A percentile compares a stretch with the other conserved stretches of the same genome.
Evolutionary conservation across 352 stramenopile genomes (phyloP).

Genomic region (Phytophthora pluvialis): DNA sequence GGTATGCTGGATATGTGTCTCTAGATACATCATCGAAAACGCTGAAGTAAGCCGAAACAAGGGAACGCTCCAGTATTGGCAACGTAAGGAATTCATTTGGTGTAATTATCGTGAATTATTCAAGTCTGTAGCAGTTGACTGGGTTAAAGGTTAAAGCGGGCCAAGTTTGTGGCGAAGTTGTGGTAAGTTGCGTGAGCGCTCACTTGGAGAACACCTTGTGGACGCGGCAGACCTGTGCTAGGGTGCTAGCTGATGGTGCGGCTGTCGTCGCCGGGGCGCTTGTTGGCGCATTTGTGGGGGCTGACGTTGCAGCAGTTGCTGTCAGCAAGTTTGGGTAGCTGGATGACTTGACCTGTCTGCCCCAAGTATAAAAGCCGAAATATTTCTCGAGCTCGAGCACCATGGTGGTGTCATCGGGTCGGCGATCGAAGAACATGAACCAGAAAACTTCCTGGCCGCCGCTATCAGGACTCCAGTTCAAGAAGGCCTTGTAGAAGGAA

Average conservation of each 20-base stretch:
- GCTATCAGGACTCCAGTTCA: conserved; percentile 59
- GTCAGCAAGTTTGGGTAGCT: conserved; percentile 47
- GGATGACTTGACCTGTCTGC: conserved; percentile 42
- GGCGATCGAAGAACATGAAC: conserved; percentile 85
- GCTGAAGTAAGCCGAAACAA: conserved; percentile 5
- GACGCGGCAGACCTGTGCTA: conserved; percentile 40
- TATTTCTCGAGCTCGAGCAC: conserved; percentile 61
- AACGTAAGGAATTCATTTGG: conserved; percentile 20
- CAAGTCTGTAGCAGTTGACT: conserved; percentile 1
- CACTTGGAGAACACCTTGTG: conserved; percentile 41
- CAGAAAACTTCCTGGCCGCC: conserved; percentile 70
- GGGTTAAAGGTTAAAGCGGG: conserved; percentile 1
- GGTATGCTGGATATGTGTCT: conserved; percentile 60
- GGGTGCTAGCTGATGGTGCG: conserved; percentile 1
- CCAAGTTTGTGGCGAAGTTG: not conserved
- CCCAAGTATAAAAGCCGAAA: conserved; percentile 76
- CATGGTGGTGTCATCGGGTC: conserved; percentile 57
- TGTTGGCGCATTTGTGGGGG: conserved; percentile 15
- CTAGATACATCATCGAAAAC: conserved; percentile 19
- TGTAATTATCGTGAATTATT: conserved; percentile 10
- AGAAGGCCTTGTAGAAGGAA: conserved; percentile 65
- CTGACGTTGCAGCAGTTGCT: conserved; percentile 9
- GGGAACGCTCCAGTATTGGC: conserved; percentile 21
- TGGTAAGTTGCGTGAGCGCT: not conserved
- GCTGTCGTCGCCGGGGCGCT: conserved; percentile 3